Conservation (phyloP, 163 green algal species). For the Coccomyxa subellipsoidea region DNA sequence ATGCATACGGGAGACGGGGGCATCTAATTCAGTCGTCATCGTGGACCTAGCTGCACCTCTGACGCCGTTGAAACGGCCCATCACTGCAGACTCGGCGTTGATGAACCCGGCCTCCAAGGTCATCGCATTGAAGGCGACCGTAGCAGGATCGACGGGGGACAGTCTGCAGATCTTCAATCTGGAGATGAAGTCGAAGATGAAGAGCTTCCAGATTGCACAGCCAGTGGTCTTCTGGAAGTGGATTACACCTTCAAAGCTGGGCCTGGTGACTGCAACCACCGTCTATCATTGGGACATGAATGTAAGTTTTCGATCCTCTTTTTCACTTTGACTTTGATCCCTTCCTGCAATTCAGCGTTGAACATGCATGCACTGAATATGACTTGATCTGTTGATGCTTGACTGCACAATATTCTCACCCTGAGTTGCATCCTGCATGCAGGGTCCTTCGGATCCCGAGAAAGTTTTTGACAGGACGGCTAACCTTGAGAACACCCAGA, state of each 20-base stretch:
- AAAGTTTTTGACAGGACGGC: conserved; percentile 97
- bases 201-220: conserved; percentile 92
- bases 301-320: conserved; percentile 38
- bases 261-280: conserved; percentile 86
- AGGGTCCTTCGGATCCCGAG: conserved; percentile 74
- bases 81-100: conserved; percentile 95
- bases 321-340: neutral
- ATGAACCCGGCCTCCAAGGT: conserved; percentile 94
- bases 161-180: conserved; percentile 97
- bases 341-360: neutral
- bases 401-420: neutral
- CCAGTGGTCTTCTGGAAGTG: conserved; percentile 99
- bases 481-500: conserved; percentile 93
- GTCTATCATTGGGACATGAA: conserved; percentile 99
- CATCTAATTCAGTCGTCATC: conserved; percentile 82
- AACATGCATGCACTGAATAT: neutral
- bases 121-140: conserved; percentile 91
- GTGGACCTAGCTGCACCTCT: conserved; percentile 88
- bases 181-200: conserved; percentile 98
- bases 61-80: conserved; percentile 82
- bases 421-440: neutral
- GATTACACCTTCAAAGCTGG: conserved; percentile 79
- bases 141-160: conserved; percentile 65
- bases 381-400: neutral
- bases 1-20: conserved; percentile 89